These are phyloP conservation scores for Colletotrichum ledebouriae DNA, from an alignment of 2,329 filamentous ascomycete genomes.

Conservation along the genomic window DNA sequence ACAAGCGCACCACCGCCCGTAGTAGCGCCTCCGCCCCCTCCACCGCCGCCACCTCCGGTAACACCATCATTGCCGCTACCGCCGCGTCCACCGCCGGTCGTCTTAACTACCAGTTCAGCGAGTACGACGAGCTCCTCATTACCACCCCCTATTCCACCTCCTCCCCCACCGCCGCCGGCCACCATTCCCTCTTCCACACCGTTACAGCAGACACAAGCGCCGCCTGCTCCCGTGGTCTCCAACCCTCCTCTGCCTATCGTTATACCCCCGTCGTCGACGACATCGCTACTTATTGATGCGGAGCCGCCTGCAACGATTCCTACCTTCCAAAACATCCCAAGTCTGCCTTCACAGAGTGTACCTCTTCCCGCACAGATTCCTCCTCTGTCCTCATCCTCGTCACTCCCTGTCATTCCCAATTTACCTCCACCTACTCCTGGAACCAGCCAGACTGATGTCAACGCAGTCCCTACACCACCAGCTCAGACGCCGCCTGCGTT, in stretches of 20 bases:
- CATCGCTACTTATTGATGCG: constrained; percentile 31
- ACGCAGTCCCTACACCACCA: constrained; percentile 44
- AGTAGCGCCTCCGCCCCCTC: constrained; percentile 13
- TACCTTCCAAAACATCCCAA: constrained; percentile 37
- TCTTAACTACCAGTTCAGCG: constrained; percentile 47
- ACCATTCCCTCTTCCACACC: constrained; percentile 28
- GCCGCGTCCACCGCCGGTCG: constrained; percentile 26
- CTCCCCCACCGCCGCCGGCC: constrained; percentile 39
- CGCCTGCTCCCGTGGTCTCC: constrained; percentile 33
- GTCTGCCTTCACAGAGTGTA: constrained; percentile 24
- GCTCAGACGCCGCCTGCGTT: constrained; percentile 32
- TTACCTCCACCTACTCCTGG: constrained; percentile 45
- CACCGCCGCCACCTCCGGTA: constrained; percentile 23
- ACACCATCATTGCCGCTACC: constrained; percentile 13
- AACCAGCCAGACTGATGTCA: constrained; percentile 55
- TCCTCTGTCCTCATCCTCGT: constrained; percentile 19
- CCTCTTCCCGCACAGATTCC: constrained; percentile 23
- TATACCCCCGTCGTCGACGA: constrained; percentile 23
- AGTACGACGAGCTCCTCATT: constrained; percentile 54
- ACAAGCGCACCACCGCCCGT: constrained; percentile 20
- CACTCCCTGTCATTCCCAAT: constrained; percentile 26
- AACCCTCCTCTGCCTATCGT: constrained; percentile 39
- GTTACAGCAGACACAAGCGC: constrained; percentile 30
- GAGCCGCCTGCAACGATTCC: constrained; percentile 37
- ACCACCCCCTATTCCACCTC: constrained; percentile 42